These are phyloP conservation scores for Phytophthora constricta DNA, from an alignment of 352 stramenopile genomes.

Conservation along the genomic window DNA sequence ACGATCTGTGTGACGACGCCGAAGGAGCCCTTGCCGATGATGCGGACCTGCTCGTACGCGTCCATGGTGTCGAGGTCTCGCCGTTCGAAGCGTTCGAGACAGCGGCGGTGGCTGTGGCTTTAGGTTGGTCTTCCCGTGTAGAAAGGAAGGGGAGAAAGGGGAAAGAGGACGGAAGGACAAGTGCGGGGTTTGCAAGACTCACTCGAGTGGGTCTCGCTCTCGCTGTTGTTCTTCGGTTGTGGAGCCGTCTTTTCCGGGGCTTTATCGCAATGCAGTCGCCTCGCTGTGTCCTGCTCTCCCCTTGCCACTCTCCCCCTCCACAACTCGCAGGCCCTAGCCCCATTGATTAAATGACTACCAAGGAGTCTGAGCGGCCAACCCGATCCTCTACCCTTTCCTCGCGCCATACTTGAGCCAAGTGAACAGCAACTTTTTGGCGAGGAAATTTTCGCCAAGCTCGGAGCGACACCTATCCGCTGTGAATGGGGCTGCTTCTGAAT, in stretches of 20 bases:
- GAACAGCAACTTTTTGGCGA: not conserved
- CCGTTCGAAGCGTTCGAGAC: not conserved
- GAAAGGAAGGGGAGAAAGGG: slow-evolving; percentile 20
- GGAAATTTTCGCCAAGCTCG: not conserved
- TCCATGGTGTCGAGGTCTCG: slow-evolving; percentile 58
- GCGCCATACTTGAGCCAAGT: not conserved
- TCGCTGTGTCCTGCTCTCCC: slow-evolving; percentile 10
- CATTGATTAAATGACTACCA: not conserved
- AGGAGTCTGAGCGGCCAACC: not conserved
- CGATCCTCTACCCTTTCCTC: not conserved
- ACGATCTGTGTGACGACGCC: slow-evolving; percentile 92
- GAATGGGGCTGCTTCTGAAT: too few species aligned
- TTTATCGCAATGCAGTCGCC: slow-evolving; percentile 9
- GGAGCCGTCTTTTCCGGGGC: not conserved
- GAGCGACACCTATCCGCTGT: too few species aligned
- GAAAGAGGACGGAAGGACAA: slow-evolving; percentile 14
- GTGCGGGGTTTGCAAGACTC: slow-evolving; percentile 11
- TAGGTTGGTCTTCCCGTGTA: not conserved
- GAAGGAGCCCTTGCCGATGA: slow-evolving; percentile 93
- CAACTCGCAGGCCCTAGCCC: not conserved
- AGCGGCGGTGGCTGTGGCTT: not conserved
- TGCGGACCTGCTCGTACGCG: slow-evolving; percentile 88
- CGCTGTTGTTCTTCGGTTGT: slow-evolving; percentile 47
- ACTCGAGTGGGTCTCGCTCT: slow-evolving; percentile 26
- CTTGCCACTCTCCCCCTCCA: slow-evolving; percentile 12